Base-by-base conservation (phyloP, 2,329 filamentous ascomycete genomes). In the Colletotrichum falcatum region DNA sequence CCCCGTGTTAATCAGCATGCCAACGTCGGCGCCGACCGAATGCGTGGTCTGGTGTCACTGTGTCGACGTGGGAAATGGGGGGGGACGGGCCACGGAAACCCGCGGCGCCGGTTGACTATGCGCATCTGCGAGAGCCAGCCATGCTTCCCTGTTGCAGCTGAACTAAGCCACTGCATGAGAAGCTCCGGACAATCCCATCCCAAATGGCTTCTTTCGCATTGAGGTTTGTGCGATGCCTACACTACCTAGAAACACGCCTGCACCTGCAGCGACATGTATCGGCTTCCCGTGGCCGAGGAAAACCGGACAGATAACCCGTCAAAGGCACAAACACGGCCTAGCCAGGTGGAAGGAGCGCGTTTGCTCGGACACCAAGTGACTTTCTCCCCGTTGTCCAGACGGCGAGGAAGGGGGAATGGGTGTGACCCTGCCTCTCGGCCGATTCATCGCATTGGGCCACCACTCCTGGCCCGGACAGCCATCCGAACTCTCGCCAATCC, bases 401-500 rank as follows among this genome's bases (percentile, higher is more conserved):
- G 30, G 42, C 42, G 58, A 46, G 44, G 4, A 46, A 4, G 20
- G 20, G 18, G 44, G 44, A 11, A 23, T 46, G 44, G 44, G 23
- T 44, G 51, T 70, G 66, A 63, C 63, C 26, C 56, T 42, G 63
- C 28, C 33, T 51, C 66, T 61, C 66, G 66, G 66, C 63, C 63
- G 62, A 56, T 60, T 42, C 46, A 18, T 66, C 63, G 49, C 49
- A 56, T 66, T 61, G 5, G 63, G 63, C 37, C 64, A 39, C 33
- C 33, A 37, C 23, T 33, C 42, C 55, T 56, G 62, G 55, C 26
- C 56, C 23, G 9, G 23, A 28, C 35, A 11, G n/a, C 33, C 39
- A 39, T 39, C 55, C 23, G 37, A 44, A 59, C 23, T 20, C 23
- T 20, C n/a, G 26, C 56, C 56, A 30, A 30, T 18, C 18, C 11